phyloP scores from a whole-genome alignment of 805 yeast genomes.

The Dipodascus geniculatus region DNA sequence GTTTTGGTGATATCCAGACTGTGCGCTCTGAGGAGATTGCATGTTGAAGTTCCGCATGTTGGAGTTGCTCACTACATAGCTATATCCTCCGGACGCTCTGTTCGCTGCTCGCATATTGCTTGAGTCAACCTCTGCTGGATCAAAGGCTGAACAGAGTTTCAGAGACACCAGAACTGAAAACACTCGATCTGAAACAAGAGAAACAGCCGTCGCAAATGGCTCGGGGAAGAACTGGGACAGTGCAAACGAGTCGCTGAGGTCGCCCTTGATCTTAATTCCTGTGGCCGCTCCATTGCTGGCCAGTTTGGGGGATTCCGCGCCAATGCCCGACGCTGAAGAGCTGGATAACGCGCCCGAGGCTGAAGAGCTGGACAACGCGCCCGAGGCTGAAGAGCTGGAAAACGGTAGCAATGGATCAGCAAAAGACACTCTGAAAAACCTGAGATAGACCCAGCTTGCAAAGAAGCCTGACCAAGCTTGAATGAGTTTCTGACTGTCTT shows the following conservation, averaged over 20 bases:
- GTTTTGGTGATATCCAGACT: neutral
- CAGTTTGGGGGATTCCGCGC: conserved; percentile 1
- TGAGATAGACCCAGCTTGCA: conserved; percentile 60
- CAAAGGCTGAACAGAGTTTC: conserved; percentile 48
- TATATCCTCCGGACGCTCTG: conserved; percentile 24
- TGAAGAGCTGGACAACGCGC: too few species aligned
- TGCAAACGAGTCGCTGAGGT: conserved; percentile 82
- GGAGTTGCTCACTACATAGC: neutral
- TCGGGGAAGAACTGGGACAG: conserved; percentile 78
- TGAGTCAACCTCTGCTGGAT: conserved; percentile 57
- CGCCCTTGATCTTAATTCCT: conserved; percentile 44
- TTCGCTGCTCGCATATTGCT: conserved; percentile 61
- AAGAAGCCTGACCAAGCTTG: conserved; percentile 38
- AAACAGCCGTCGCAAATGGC: conserved; percentile 37
- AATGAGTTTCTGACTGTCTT: conserved; percentile 1
- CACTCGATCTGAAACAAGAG: conserved; percentile 36
- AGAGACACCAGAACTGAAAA: conserved; percentile 32
- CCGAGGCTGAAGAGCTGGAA: conserved; percentile 5
- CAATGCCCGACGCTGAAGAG: conserved; percentile 3
- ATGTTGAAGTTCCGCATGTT: neutral
- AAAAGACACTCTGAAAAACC: conserved; percentile 59
- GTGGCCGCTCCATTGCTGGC: conserved; percentile 8
- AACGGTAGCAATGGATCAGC: conserved; percentile 45
- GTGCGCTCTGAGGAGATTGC: conserved; percentile 9
- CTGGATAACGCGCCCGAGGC: too few species aligned